Evolutionary conservation across 2,329 filamentous ascomycete genomes (phyloP).

Genomic region (Pseudogymnoascus sp.): DNA sequence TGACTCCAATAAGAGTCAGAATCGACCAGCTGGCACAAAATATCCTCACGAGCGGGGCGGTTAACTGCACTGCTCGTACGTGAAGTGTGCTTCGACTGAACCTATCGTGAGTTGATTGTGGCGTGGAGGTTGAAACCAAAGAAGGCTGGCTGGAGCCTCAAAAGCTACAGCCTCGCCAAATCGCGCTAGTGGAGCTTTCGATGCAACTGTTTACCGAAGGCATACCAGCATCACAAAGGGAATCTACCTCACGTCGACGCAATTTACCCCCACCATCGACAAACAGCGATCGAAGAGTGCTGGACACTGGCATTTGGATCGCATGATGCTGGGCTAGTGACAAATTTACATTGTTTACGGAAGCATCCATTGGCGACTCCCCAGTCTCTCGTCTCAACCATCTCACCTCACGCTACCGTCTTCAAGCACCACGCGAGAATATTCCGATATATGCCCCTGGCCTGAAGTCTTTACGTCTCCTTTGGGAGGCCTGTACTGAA

Average conservation of each 20-base stretch:
- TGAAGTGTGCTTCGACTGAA: not conserved
- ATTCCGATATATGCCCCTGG: slow-evolving; percentile 2
- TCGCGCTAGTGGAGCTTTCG: slow-evolving; percentile 9
- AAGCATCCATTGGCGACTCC: not conserved
- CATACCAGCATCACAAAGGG: slow-evolving; percentile 1
- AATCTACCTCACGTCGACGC: not conserved
- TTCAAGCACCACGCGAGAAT: slow-evolving; percentile 1
- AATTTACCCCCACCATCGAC: not conserved
- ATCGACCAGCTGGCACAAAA: not conserved
- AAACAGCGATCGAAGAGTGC: slow-evolving; percentile 4
- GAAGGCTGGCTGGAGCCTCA: not conserved
- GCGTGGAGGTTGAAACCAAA: not conserved
- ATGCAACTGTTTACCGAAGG: slow-evolving; percentile 4
- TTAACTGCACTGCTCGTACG: not conserved
- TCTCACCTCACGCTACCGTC: not conserved
- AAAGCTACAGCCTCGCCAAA: slow-evolving; percentile 3
- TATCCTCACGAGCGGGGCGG: not conserved
- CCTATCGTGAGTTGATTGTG: not conserved
- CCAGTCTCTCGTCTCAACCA: not conserved
- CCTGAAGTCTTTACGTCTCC: not conserved
- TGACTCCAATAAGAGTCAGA: not conserved
- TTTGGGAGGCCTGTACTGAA: slow-evolving; percentile 19
- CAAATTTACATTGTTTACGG: slow-evolving; percentile 1
- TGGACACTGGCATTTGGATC: slow-evolving; percentile 6
- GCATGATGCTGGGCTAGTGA: slow-evolving; percentile 6